These are phyloP conservation scores for Aegilops sharonensis DNA, from an alignment of 176 grass and related monocot genomes.

Conservation along the genomic window DNA sequence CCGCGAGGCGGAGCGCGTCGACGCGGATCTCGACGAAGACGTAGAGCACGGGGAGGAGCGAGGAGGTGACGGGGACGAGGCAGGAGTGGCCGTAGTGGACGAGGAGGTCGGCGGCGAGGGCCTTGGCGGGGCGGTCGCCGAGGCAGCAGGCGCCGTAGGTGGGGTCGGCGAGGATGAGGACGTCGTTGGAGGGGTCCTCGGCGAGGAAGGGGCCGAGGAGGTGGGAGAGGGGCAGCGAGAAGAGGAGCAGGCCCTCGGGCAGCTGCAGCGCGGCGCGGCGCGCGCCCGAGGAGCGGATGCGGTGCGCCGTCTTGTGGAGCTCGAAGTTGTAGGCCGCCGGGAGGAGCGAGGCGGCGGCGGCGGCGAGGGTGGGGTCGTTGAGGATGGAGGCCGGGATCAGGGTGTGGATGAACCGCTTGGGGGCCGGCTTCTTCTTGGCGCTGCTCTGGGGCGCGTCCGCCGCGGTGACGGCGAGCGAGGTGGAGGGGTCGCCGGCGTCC, in stretches of 20 bases:
- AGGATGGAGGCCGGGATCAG: constrained; percentile 81
- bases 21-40: constrained; percentile 94
- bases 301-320: constrained; percentile 88
- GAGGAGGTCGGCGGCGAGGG: constrained; percentile 75
- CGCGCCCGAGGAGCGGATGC: constrained; percentile 54
- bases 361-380: constrained; percentile 60
- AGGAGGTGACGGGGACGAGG: constrained; percentile 81
- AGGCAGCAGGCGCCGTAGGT: constrained; percentile 95
- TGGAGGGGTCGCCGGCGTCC: constrained; percentile 45
- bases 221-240: constrained; percentile 80
- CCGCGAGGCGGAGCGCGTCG: constrained; percentile 61
- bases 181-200: constrained; percentile 39
- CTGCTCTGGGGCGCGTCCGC: not conserved
- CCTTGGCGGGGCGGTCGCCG: constrained; percentile 53
- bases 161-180: constrained; percentile 86
- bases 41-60: constrained; percentile 85
- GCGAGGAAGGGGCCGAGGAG: constrained; percentile 68
- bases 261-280: constrained; percentile 77
- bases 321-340: constrained; percentile 79
- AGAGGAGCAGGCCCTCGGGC: constrained; percentile 92
- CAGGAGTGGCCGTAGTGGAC: constrained; percentile 97
- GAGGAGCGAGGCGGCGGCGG: constrained; percentile 69
- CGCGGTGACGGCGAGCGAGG: constrained; percentile 32
- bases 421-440: constrained; percentile 19
- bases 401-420: constrained; percentile 85